These are phyloP conservation scores for Calcarisporium arbuscula DNA, from an alignment of 2,329 filamentous ascomycete species.

Conservation along the genomic window DNA sequence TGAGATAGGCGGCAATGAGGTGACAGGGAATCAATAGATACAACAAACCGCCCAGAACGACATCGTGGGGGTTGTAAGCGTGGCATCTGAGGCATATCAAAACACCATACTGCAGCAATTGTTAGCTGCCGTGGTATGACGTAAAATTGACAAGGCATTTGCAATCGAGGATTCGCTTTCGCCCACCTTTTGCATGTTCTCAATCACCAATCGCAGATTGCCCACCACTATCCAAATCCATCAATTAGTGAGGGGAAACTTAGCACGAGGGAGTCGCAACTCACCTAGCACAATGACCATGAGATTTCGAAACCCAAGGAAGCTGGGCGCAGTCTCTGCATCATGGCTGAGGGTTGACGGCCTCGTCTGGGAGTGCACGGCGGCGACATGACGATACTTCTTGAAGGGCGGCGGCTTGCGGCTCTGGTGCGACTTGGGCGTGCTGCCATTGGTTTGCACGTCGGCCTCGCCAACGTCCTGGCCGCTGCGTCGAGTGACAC, in stretches of 20 bases:
- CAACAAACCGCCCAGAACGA: conserved; percentile 68
- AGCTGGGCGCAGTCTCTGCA: conserved; percentile 67
- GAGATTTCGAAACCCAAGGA: conserved; percentile 88
- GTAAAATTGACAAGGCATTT: conserved; percentile 6
- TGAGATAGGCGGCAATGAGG: conserved; percentile 81
- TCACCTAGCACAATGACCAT: conserved; percentile 88
- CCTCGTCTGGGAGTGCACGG: conserved; percentile 66
- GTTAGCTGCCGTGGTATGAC: not conserved
- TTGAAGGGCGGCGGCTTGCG: too few relatives aligned
- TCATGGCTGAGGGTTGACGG: conserved; percentile 86
- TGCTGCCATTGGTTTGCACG: too few relatives aligned
- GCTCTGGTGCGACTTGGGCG: too few relatives aligned
- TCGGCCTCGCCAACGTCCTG: too few relatives aligned
- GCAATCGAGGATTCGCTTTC: not conserved
- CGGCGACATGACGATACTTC: conserved; percentile 89
- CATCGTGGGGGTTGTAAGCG: conserved; percentile 73
- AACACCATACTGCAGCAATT: conserved; percentile 68
- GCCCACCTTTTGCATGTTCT: conserved; percentile 85
- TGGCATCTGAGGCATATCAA: conserved; percentile 88
- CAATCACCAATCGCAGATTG: conserved; percentile 89
- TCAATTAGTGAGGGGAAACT: not conserved
- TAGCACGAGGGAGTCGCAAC: conserved; percentile 14
- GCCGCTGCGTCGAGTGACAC: conserved; percentile 4
- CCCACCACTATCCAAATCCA: conserved; percentile 61
- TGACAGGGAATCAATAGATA: conserved; percentile 88